Evolutionary conservation across 257 asterid species (phyloP).

Genomic region (Gentiana dahurica): DNA sequence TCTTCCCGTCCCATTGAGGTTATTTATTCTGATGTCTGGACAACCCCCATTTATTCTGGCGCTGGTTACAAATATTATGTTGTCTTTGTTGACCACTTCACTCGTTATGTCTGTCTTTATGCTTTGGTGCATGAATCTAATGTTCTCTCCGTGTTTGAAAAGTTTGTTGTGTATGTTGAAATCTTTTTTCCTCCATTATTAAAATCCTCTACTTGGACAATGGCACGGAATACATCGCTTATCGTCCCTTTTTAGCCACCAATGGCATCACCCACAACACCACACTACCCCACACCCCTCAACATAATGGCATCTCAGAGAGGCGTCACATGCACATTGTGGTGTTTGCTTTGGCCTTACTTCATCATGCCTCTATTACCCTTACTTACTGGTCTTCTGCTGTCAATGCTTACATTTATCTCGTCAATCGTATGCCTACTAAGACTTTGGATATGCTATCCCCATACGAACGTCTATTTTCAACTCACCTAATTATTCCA

Average conservation of each 20-base stretch:
- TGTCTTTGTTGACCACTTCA: too few relatives aligned
- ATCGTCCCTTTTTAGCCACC: background rate
- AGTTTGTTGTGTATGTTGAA: too few relatives aligned
- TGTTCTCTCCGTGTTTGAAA: too few relatives aligned
- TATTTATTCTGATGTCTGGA: too few relatives aligned
- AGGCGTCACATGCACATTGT: background rate
- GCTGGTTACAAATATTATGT: too few relatives aligned
- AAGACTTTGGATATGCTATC: background rate
- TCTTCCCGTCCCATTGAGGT: too few relatives aligned
- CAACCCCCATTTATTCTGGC: too few relatives aligned
- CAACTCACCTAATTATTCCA: background rate
- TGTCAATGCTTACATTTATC: background rate
- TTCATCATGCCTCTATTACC: background rate
- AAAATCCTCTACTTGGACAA: background rate
- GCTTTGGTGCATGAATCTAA: too few relatives aligned
- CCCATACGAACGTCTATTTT: too few relatives aligned
- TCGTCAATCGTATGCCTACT: background rate
- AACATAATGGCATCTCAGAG: background rate
- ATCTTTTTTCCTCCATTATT: background rate
- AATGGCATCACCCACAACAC: background rate
- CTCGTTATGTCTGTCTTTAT: too few relatives aligned
- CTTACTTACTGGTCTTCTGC: background rate
- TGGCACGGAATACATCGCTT: conserved; percentile 1
- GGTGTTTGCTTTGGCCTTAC: background rate
- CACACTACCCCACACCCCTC: background rate